A percentile compares a stretch with the other conserved stretches of the same genome.
These are phyloP conservation scores for Annulohypoxylon stygium DNA, from an alignment of 495 filamentous ascomycete genomes.

Conservation along the genomic window DNA sequence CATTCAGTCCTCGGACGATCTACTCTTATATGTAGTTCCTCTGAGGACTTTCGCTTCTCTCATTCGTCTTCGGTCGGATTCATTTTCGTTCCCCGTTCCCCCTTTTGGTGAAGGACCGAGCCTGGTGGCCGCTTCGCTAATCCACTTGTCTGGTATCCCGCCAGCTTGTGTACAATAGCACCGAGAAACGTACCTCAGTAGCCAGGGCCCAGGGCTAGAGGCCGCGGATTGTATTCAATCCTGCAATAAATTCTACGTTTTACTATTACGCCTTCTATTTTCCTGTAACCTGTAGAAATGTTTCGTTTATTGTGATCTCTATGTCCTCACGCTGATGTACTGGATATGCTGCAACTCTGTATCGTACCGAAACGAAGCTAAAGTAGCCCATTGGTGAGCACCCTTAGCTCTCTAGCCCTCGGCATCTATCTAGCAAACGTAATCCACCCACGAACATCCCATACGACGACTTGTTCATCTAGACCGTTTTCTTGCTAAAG, in stretches of 20 bases:
- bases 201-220: neutral
- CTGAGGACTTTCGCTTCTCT: constrained; percentile 16
- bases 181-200: constrained; percentile 12
- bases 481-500: neutral
- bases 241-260: constrained; percentile 9
- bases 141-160: neutral
- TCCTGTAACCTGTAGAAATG: constrained; percentile 15
- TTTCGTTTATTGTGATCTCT: constrained; percentile 14
- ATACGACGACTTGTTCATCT: neutral
- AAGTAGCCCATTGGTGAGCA: neutral
- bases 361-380: neutral
- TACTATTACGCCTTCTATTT: neutral
- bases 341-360: neutral
- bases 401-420: neutral
- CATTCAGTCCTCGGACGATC: neutral
- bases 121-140: constrained; percentile 5
- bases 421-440: too few relatives aligned
- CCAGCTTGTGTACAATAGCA: constrained; percentile 26
- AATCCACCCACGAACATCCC: neutral
- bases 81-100: neutral
- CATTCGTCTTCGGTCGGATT: neutral
- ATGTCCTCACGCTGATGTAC: neutral
- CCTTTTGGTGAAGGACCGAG: neutral
- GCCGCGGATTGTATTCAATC: constrained; percentile 11
- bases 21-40: constrained; percentile 4